These are phyloP conservation scores for Colletotrichum eleusines DNA, from an alignment of 2,329 filamentous ascomycete species.

Conservation along the genomic window DNA sequence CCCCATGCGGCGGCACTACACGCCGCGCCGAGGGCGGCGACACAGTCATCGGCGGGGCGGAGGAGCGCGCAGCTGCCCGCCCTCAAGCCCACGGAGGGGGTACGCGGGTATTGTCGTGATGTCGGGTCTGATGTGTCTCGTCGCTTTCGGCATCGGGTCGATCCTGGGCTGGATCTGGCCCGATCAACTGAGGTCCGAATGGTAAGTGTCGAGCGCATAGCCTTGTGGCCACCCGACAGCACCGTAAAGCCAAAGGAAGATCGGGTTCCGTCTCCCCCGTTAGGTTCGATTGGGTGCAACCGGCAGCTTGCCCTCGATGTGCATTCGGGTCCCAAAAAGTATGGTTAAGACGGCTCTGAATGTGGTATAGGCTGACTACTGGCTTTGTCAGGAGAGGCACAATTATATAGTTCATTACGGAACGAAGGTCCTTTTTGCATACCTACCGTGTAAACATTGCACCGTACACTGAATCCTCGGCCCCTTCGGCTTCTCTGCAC, in stretches of 20 bases:
- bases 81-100: background rate
- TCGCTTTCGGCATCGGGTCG: constrained; percentile 20
- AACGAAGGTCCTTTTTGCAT: background rate
- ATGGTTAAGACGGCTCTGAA: background rate
- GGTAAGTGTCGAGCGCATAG: background rate
- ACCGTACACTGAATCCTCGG: background rate
- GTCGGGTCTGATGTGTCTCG: constrained; percentile 11
- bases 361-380: background rate
- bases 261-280: no score
- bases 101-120: background rate
- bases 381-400: background rate
- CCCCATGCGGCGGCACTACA: constrained; percentile 22
- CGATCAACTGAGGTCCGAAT: constrained; percentile 18
- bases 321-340: background rate
- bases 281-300: background rate
- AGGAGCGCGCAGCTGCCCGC: constrained; percentile 12
- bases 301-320: background rate
- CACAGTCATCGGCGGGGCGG: constrained; percentile 12
- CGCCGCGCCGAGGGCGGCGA: constrained; percentile 12
- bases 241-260: background rate
- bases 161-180: constrained; percentile 37
- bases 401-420: background rate
- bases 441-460: background rate
- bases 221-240: background rate
- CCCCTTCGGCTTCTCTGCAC: background rate